A percentile compares a stretch with the other conserved stretches of the same genome.
phyloP scores from a whole-genome alignment of 441 rosid genomes.

The Mallotus japonicus region DNA sequence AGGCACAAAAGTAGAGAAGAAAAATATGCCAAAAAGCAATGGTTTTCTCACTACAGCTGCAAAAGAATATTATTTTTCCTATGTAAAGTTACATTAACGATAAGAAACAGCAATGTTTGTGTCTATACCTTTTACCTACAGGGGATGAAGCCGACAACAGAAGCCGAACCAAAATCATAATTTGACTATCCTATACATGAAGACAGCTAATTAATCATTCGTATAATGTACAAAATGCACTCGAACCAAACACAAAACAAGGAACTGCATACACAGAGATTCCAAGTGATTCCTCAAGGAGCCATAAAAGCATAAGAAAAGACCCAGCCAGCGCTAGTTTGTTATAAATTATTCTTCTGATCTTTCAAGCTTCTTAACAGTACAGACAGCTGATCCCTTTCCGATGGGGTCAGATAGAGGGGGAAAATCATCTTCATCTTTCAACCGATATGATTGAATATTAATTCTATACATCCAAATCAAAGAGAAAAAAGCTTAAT shows the following conservation, averaged over 20 bases:
- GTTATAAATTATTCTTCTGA: slow-evolving; percentile 31
- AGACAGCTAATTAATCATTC: slow-evolving; percentile 29
- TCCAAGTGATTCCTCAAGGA: too few species aligned
- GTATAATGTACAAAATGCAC: slow-evolving; percentile 44
- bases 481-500: slow-evolving; percentile 1
- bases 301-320: too few species aligned
- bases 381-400: slow-evolving; percentile 30
- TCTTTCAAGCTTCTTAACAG: slow-evolving; percentile 25
- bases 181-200: slow-evolving; percentile 32
- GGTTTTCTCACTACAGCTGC: slow-evolving; percentile 25
- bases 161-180: slow-evolving; percentile 25
- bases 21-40: neutral
- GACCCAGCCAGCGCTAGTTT: too few species aligned
- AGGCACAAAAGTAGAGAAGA: too few species aligned
- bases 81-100: slow-evolving; percentile 26
- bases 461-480: slow-evolving; percentile 29
- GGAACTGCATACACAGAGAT: neutral
- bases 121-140: slow-evolving; percentile 25
- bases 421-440: slow-evolving; percentile 51
- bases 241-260: slow-evolving; percentile 24
- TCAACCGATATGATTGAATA: slow-evolving; percentile 35
- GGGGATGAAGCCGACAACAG: slow-evolving; percentile 1
- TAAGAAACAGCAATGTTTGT: slow-evolving; percentile 22
- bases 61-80: slow-evolving; percentile 12
- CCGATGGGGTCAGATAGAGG: slow-evolving; percentile 42